A percentile compares a stretch with the other conserved stretches of the same genome.
These are phyloP conservation scores for Craterostigma plantagineum DNA, from an alignment of 257 asterid genomes.

Conservation along the genomic window DNA sequence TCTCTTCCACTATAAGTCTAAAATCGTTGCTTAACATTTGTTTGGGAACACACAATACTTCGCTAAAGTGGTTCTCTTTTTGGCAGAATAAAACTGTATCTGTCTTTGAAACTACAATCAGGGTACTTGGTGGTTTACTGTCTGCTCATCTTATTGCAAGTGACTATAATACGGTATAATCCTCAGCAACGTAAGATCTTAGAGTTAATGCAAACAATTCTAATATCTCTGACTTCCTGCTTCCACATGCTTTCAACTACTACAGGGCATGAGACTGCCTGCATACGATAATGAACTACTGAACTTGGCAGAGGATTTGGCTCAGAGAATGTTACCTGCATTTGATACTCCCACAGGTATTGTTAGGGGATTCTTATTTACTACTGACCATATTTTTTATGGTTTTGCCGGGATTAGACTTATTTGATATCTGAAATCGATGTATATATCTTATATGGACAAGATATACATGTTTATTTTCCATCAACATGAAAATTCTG, in stretches of 20 bases:
- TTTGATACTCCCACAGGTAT: constrained; percentile 98
- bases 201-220: too few species aligned
- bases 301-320: constrained; percentile 86
- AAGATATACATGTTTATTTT: too few species aligned
- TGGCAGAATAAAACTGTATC: constrained; percentile 96
- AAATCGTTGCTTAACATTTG: too few species aligned
- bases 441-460: too few species aligned
- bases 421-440: constrained; percentile 1
- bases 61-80: constrained; percentile 5
- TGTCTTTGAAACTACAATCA: constrained; percentile 88
- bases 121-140: constrained; percentile 91
- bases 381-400: neutral
- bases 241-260: neutral
- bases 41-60: too few species aligned
- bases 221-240: neutral
- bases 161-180: constrained; percentile 78
- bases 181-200: neutral
- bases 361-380: constrained; percentile 9
- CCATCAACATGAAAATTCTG: neutral
- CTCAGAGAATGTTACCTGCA: constrained; percentile 84
- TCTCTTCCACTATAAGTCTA: too few species aligned
- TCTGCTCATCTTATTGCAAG: constrained; percentile 98
- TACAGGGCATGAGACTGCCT: constrained; percentile 89
- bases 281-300: constrained; percentile 77
- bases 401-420: constrained; percentile 4